A percentile compares a stretch with the other conserved stretches of the same genome.
Conservation (phyloP, 106 monocot species). For the Chionographis japonica region DNA sequence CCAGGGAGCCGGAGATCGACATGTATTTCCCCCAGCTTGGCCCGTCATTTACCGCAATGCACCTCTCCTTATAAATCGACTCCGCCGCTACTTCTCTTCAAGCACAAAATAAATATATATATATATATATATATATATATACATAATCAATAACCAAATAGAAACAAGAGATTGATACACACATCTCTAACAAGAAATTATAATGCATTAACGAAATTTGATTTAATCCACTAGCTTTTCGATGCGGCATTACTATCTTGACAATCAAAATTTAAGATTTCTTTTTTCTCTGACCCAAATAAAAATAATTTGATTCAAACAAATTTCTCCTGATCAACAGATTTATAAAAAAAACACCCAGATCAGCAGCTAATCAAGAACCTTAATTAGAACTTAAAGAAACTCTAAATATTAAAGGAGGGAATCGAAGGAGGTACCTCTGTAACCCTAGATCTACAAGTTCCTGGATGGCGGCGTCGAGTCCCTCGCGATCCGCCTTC, state of each 20-base stretch:
- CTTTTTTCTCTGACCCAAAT: too few relatives aligned
- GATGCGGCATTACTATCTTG: too few relatives aligned
- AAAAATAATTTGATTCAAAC: too few relatives aligned
- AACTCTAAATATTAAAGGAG: too few relatives aligned
- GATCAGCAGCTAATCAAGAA: too few relatives aligned
- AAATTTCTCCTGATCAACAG: too few relatives aligned
- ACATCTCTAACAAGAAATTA: too few relatives aligned
- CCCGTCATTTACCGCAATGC: conserved; percentile 62
- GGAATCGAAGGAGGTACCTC: conserved; percentile 34
- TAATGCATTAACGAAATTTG: too few relatives aligned
- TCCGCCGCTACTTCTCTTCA: conserved; percentile 74
- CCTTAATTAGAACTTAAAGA: too few relatives aligned
- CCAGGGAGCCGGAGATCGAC: conserved; percentile 75
- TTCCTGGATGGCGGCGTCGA: conserved; percentile 54
- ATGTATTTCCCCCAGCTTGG: conserved; percentile 88
- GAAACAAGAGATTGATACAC: neutral
- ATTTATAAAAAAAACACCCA: too few relatives aligned
- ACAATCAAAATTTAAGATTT: too few relatives aligned
- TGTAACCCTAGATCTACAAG: conserved; percentile 75
- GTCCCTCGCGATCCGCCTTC: conserved; percentile 40
- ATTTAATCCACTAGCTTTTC: too few relatives aligned
- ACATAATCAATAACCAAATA: neutral
- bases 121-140: neutral
- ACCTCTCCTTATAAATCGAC: conserved; percentile 83
- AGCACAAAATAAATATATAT: neutral